Percentiles rank a stretch among this genome's conserved stretches.
Evolutionary conservation across 108 stramenopile genomes (phyloP).

Genomic region (Asterionellopsis glacialis): DNA sequence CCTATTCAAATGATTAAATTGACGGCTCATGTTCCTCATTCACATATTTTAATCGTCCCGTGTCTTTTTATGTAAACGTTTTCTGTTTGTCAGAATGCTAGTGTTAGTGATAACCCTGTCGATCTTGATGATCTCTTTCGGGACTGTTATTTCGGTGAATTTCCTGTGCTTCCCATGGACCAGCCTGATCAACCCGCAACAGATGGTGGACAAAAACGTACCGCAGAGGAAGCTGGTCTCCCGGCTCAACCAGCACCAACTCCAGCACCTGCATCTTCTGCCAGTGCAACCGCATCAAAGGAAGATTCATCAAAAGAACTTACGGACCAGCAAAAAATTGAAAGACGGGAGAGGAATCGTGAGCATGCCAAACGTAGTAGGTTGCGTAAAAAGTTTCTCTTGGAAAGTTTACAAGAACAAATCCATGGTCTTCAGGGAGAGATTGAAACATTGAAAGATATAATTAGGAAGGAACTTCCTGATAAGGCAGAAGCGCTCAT

Average conservation of each 20-base stretch:
- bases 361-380: conserved; percentile 95
- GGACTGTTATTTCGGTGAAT: conserved; percentile 82
- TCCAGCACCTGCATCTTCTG: not conserved
- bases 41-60: no score
- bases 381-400: conserved; percentile 95
- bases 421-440: conserved; percentile 87
- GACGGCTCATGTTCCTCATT: no score
- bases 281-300: conserved; percentile 5
- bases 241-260: not conserved
- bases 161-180: conserved; percentile 18
- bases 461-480: conserved; percentile 60
- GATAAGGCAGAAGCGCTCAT: conserved; percentile 48
- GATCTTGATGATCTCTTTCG: conserved; percentile 86
- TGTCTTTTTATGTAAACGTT: no score
- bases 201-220: conserved; percentile 25
- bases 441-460: conserved; percentile 60
- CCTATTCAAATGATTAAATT: no score
- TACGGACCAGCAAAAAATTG: conserved; percentile 80
- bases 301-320: conserved; percentile 36
- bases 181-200: not conserved
- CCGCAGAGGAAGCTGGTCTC: conserved; percentile 34
- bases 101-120: conserved; percentile 9
- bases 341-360: conserved; percentile 83
- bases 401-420: conserved; percentile 93
- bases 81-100: not conserved